phyloP scores from a whole-genome alignment of 148 eudicot species.

The Pharnaceum exiguum region DNA sequence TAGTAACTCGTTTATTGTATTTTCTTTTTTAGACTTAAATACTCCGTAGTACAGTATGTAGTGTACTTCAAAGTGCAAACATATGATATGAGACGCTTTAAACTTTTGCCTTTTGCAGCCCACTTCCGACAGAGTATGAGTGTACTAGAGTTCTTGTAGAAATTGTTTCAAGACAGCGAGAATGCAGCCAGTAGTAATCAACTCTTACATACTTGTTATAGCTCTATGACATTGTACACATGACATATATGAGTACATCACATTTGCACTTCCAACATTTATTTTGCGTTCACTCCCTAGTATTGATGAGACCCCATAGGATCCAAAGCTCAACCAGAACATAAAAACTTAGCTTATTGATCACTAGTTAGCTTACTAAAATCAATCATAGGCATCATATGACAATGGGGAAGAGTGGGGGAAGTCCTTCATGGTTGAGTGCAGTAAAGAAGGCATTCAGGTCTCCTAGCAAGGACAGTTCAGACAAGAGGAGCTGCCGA shows the following conservation, averaged over 20 bases:
- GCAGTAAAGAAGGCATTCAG: conserved; percentile 64
- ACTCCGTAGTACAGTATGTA: too few relatives aligned
- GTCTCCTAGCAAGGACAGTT: conserved; percentile 43
- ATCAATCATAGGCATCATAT: not conserved
- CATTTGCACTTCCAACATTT: conserved; percentile 11
- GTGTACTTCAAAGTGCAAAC: conserved; percentile 4
- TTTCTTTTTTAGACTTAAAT: too few relatives aligned
- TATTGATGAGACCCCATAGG: conserved; percentile 2
- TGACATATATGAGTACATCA: not conserved
- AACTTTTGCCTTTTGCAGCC: conserved; percentile 12
- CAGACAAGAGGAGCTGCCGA: conserved; percentile 34
- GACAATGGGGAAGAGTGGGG: conserved; percentile 52
- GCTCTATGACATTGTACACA: too few relatives aligned
- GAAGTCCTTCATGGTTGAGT: conserved; percentile 54
- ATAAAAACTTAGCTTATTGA: not conserved
- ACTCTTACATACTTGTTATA: conserved; percentile 3
- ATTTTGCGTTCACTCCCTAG: conserved; percentile 5
- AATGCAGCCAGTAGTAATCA: not conserved
- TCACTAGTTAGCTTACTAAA: not conserved
- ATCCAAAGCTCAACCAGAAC: not conserved
- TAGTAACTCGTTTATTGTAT: too few relatives aligned
- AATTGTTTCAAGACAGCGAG: conserved; percentile 15
- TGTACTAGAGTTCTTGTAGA: conserved; percentile 24
- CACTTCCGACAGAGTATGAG: conserved; percentile 16
- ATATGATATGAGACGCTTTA: conserved; percentile 1